Conservation (phyloP, 208 protist species). For the Acanthamoeba lenticulata region DNA sequence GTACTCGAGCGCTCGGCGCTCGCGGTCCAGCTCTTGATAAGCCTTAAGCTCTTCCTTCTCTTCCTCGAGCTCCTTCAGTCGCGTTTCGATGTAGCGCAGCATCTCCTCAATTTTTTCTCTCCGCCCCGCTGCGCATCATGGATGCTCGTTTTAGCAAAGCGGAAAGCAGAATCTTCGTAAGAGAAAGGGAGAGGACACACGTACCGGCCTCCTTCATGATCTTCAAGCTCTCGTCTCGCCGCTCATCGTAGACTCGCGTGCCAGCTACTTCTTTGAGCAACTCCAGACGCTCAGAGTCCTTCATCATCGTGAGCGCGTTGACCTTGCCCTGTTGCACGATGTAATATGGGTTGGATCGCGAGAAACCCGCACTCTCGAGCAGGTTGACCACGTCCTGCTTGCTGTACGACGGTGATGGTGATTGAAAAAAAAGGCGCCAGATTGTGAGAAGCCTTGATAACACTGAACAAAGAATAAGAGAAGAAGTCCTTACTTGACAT, state of each 20-base stretch:
- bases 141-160: not conserved
- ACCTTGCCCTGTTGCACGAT: slow-evolving; percentile 99
- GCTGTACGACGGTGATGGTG: not conserved
- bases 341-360: slow-evolving; percentile 98
- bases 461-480: not conserved
- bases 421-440: not conserved
- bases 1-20: slow-evolving; percentile 93
- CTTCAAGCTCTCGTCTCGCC: slow-evolving; percentile 92
- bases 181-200: slow-evolving; percentile 16
- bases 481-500: slow-evolving; percentile 86
- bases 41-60: slow-evolving; percentile 95
- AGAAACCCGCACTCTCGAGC: slow-evolving; percentile 98
- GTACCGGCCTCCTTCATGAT: slow-evolving; percentile 94
- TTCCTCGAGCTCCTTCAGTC: slow-evolving; percentile 94
- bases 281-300: slow-evolving; percentile 94
- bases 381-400: slow-evolving; percentile 93
- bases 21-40: slow-evolving; percentile 93
- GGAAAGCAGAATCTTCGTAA: not conserved
- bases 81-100: slow-evolving; percentile 93
- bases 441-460: not conserved
- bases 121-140: not conserved
- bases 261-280: slow-evolving; percentile 99
- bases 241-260: slow-evolving; percentile 97
- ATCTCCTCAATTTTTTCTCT: slow-evolving; percentile 90
- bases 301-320: slow-evolving; percentile 94